A percentile compares a stretch with the other conserved stretches of the same genome.
phyloP scores from a whole-genome alignment of 768 basidiomycete species.

The Auricularia cornea region DNA sequence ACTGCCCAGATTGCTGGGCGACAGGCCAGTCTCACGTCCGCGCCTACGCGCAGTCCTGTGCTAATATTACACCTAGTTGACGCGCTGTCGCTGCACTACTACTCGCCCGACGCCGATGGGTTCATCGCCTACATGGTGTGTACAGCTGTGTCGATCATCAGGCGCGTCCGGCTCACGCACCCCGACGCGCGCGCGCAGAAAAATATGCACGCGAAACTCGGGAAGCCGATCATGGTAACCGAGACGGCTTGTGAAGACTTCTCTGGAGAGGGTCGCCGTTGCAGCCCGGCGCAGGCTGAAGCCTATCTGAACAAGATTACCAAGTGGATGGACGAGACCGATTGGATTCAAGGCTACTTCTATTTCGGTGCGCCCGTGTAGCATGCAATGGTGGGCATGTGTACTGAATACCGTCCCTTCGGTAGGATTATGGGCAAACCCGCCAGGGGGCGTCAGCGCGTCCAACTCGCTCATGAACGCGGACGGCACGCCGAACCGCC shows the following conservation, averaged over 20 bases:
- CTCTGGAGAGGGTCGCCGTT: slow-evolving; percentile 5
- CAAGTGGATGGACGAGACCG: slow-evolving; percentile 12
- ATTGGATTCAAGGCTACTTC: background rate
- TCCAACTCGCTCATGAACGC: slow-evolving; percentile 32
- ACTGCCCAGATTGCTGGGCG: slow-evolving; percentile 27
- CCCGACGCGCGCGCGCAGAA: slow-evolving; percentile 28
- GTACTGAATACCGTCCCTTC: background rate
- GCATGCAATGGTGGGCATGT: background rate
- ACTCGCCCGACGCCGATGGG: slow-evolving; percentile 40
- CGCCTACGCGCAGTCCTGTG: too few species aligned
- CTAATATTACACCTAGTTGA: too few species aligned
- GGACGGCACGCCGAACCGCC: slow-evolving; percentile 38
- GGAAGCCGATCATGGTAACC: slow-evolving; percentile 44
- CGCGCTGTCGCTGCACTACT: slow-evolving; percentile 57
- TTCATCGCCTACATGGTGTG: slow-evolving; percentile 43
- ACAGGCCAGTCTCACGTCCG: too few species aligned
- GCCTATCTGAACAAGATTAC: slow-evolving; percentile 39
- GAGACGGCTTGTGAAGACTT: slow-evolving; percentile 63
- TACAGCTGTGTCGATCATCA: background rate
- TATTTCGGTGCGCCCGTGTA: background rate
- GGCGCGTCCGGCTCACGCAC: background rate
- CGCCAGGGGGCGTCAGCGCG: background rate
- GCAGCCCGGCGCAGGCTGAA: background rate
- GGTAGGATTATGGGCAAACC: background rate
- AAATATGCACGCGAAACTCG: slow-evolving; percentile 27